Evolutionary conservation across 371 early-diverging fungal genomes (phyloP).

Genomic region (Apophysomyces trapeziformis): DNA sequence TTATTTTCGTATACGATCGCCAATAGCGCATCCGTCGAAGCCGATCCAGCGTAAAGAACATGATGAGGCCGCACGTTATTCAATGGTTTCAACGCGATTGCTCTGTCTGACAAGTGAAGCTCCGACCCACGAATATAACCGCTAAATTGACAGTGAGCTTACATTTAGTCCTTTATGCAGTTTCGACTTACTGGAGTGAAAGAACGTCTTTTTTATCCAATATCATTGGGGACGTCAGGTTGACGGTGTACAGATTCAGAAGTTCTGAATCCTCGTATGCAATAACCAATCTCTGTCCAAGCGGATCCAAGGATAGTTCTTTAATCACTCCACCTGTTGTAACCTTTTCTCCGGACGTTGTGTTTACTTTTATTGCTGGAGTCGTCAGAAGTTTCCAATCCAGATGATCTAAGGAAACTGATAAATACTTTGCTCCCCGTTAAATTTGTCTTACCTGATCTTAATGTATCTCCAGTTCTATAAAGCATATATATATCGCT

Average conservation of each 20-base stretch:
- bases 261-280: constrained; percentile 31
- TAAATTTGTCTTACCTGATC: constrained; percentile 12
- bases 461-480: constrained; percentile 19
- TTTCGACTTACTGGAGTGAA: constrained; percentile 27
- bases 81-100: constrained; percentile 15
- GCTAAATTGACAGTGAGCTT: constrained; percentile 20
- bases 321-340: constrained; percentile 24
- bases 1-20: constrained; percentile 38
- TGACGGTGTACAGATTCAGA: constrained; percentile 31
- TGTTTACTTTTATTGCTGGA: not conserved
- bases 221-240: constrained; percentile 19
- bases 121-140: constrained; percentile 40
- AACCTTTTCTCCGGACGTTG: constrained; percentile 11
- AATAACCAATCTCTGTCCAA: constrained; percentile 39
- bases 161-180: too few species aligned
- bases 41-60: constrained; percentile 24
- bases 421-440: too few species aligned
- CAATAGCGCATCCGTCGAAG: constrained; percentile 25
- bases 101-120: constrained; percentile 3
- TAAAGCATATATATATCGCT: constrained; percentile 34
- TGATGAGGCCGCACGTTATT: constrained; percentile 24
- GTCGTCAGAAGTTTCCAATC: constrained; percentile 19
- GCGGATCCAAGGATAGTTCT: constrained; percentile 38
- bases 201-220: constrained; percentile 22
- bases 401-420: not conserved